phyloP scores from a whole-genome alignment of 176 grass and related monocot genomes.

The Carex myosuroides region DNA sequence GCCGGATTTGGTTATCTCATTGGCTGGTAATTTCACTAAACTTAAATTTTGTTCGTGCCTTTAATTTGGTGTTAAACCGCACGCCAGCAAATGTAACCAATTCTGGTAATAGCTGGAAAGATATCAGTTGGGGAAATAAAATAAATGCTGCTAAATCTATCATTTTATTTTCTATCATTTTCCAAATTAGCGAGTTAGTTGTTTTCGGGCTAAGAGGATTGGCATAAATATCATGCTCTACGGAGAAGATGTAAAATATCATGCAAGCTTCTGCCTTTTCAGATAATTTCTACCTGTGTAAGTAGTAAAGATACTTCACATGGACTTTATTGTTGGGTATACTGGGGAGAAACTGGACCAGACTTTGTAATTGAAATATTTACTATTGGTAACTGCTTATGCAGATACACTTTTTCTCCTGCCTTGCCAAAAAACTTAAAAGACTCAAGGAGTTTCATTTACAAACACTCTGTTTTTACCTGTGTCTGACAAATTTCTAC shows the following conservation, averaged over 20 bases:
- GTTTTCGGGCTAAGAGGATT: background rate
- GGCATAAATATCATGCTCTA: background rate
- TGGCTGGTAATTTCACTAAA: slow-evolving; percentile 45
- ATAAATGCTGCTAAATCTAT: background rate
- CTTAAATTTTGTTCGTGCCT: background rate
- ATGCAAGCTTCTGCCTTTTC: background rate
- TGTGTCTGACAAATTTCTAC: slow-evolving; percentile 11
- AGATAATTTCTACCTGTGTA: background rate
- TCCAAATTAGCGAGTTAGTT: background rate
- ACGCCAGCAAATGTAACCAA: background rate
- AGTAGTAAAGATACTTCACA: background rate
- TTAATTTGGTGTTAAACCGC: background rate
- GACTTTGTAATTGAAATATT: background rate
- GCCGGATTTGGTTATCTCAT: slow-evolving; percentile 87
- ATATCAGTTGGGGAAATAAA: slow-evolving; percentile 1
- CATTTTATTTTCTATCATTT: background rate
- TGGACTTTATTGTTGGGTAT: background rate
- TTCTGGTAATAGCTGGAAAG: background rate
- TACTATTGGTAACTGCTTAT: background rate
- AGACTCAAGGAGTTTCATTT: background rate
- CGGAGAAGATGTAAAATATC: background rate
- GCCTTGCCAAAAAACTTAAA: background rate
- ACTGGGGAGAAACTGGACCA: background rate
- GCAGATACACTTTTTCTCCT: background rate
- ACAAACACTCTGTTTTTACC: slow-evolving; percentile 1